Base-by-base conservation (phyloP, 2,329 filamentous ascomycete genomes). In the Dactylellina haptotyla region DNA sequence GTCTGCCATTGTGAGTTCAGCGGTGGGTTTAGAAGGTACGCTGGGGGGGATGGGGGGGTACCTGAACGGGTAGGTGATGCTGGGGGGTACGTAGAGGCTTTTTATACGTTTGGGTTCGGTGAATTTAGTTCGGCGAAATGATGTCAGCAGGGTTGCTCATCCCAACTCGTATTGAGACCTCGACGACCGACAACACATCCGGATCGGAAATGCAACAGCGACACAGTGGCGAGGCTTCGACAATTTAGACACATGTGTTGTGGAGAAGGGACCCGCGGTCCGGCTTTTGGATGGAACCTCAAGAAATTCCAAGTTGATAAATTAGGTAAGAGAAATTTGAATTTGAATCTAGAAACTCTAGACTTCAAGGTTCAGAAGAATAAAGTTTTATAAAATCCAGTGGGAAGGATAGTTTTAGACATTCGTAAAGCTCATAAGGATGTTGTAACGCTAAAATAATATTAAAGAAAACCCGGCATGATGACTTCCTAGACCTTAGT, bases 171-270 rank as follows among this genome's bases (percentile, higher is more conserved):
- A 26, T 16, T 18, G 30, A 23, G 26, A 46, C 25, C 16, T 23
- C 45, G 41, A 63, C 32, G 4, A 45, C 34, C 25, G 45, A 12
- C 62, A 66, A 66, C 62, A 48, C 51, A 50, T 28, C n/a, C 8
- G 20, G 3, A 9, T 43, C 12, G 23, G 58, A 65, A 66, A 66
- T 66, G 30, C 62, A 66, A 66, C 62, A 66, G 58, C 43, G 61
- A 30, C 56, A 50, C 4, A 37, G 16, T 6, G 32, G 14, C 6
- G 14, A 6, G 6, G 14, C 32, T 6, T 14, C 32, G 32, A 6
- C 6, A 34, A 34, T 34, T 34, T 14, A 34, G 32, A 6, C 32
- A 6, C 32, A 14, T 34, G 32, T 34, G 14, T 34, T 34, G 32
- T 34, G 32, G 6, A n/a, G n/a, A n/a, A n/a, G n/a, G n/a, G n/a